Evolutionary conservation across 1,284 basidiomycete genomes (phyloP), one percentile per base, ranked within the genome.

Genomic region (Moesziomyces sp.): DNA sequence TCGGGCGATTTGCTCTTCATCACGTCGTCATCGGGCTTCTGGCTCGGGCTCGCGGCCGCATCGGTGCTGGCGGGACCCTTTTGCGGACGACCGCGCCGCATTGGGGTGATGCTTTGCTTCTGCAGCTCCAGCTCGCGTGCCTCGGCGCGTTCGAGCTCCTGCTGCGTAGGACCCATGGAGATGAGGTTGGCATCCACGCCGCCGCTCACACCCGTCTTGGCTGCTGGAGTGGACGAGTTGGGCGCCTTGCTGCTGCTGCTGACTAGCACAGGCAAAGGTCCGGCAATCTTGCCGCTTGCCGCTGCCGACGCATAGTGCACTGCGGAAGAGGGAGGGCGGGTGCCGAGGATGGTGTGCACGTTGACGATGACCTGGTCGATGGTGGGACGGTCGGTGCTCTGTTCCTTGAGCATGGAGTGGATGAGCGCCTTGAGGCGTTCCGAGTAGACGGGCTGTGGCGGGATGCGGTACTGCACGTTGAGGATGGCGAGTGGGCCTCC

Each of bases 401-500:
- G 79, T 28, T 81, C 79, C n/a, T 72, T 73, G 43, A 80, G 75
- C 53, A 80, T 38, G 3, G 77, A 68, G 21, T 69, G 91, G 72
- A 99, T 97, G 46, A 99, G 85, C 49, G 89, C 87, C 78, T 93
- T 94, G 87, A 99, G 89, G 47, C 91, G 88, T 2, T 88, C 86
- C 3, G 95, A 97, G 84, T 99, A 99, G 3, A 92, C 89, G 0
- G 97, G 97, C 84, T 93, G 48, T n/a, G 63, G 44, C 14, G 75
- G 71, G 43, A 68, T 72, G 58, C 91, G 91, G 85, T 97, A 99
- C 82, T 96, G 94, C 30, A 94, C 96, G 80, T 97, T 97, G 66
- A 98, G 88, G 70, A 99, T 99, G 0, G 97, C 97, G 51, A 99
- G 86, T 0, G 94, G 93, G 0, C 96, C 96, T 76, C 96, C 86